Conservation (phyloP, 768 basidiomycete species). For the Trametes punicea region DNA sequence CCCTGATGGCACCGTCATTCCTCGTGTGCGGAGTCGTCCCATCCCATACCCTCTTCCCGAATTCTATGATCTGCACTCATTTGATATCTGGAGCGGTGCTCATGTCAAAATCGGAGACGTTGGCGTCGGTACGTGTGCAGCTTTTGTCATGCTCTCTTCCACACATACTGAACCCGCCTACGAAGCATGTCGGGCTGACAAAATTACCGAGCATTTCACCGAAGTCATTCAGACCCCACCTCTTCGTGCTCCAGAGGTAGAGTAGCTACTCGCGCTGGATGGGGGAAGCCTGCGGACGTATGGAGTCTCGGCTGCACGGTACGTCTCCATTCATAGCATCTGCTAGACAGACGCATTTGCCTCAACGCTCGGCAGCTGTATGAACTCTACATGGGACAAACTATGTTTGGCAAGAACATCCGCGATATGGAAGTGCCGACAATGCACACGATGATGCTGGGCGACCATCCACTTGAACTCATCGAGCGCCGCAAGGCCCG, state of each 20-base stretch:
- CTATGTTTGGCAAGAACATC: neutral
- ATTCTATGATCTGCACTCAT: neutral
- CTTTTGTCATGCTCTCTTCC: no score
- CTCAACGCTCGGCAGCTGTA: neutral
- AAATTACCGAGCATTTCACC: neutral
- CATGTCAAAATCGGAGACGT: neutral
- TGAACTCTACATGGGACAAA: neutral
- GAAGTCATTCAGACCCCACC: slow-evolving; percentile 6
- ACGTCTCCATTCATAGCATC: neutral
- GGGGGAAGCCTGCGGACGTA: slow-evolving; percentile 15
- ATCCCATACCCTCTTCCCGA: neutral
- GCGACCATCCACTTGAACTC: slow-evolving; percentile 10
- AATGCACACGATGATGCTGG: slow-evolving; percentile 7
- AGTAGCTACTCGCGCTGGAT: slow-evolving; percentile 12
- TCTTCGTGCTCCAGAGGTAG: slow-evolving; percentile 13
- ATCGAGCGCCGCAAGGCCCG: slow-evolving; percentile 4
- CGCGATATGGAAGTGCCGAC: neutral
- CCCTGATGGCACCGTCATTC: neutral
- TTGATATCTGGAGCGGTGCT: neutral
- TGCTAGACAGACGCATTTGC: neutral
- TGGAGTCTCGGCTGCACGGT: slow-evolving; percentile 17
- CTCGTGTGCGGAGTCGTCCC: neutral
- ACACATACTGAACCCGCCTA: neutral
- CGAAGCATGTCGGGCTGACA: neutral
- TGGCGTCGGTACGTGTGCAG: neutral